Evolutionary conservation across 768 basidiomycete species (phyloP).

Genomic region (Paxillus ammoniavirescens): DNA sequence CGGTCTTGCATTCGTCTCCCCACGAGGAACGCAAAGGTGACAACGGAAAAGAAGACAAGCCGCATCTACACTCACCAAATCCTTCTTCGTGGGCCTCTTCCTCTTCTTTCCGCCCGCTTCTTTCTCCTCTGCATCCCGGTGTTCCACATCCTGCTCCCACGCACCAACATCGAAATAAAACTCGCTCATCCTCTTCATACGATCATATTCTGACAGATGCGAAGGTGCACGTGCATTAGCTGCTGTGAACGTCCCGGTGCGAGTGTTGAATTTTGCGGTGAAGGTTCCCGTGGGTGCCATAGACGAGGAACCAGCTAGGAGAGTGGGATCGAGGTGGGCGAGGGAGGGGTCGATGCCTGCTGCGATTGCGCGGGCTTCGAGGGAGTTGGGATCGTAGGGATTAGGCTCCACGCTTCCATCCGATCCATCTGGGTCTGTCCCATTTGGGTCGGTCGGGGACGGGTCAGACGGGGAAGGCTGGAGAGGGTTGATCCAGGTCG

Average conservation of each 20-base stretch:
- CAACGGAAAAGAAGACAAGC: constrained; percentile 11
- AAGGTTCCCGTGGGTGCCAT: constrained; percentile 40
- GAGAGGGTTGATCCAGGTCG: constrained; percentile 83
- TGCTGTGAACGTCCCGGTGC: constrained; percentile 73
- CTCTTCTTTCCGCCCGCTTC: constrained; percentile 66
- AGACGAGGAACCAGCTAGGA: constrained; percentile 37
- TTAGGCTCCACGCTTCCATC: constrained; percentile 8
- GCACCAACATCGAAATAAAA: constrained; percentile 84
- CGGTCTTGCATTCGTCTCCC: constrained; percentile 20
- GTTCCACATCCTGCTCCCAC: constrained; percentile 73
- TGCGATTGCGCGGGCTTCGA: constrained; percentile 70
- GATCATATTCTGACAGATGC: constrained; percentile 78
- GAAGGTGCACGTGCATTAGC: constrained; percentile 67
- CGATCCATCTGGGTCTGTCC: constrained; percentile 22
- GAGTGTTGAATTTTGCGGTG: constrained; percentile 77
- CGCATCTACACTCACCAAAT: constrained; percentile 55
- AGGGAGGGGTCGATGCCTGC: constrained; percentile 84
- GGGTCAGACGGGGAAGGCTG: constrained; percentile 33
- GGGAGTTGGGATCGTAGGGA: constrained; percentile 38
- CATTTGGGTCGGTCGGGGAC: constrained; percentile 16
- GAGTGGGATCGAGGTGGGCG: constrained; percentile 76
- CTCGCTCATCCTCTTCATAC: constrained; percentile 77
- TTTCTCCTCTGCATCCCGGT: constrained; percentile 43
- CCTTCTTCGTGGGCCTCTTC: constrained; percentile 79
- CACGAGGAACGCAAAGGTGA: constrained; percentile 17